phyloP scores from a whole-genome alignment of 371 early-diverging fungal genomes.

The Rhizopus arrhizus region DNA sequence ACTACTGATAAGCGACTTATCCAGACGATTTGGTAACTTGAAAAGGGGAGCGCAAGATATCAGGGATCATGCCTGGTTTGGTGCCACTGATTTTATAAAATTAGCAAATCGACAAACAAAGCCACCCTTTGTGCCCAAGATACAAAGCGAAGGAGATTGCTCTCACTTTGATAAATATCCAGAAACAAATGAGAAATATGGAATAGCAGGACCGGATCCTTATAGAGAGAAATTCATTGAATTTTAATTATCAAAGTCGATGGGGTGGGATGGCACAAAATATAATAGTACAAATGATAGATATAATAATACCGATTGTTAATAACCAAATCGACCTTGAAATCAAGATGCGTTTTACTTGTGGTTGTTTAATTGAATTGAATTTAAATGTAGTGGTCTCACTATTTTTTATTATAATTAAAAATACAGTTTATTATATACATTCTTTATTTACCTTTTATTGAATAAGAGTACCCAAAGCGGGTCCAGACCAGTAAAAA shows the following conservation, averaged over 20 bases:
- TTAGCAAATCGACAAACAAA: constrained; percentile 53
- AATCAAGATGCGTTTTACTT: constrained; percentile 42
- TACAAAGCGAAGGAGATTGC: constrained; percentile 83
- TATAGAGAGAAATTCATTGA: constrained; percentile 39
- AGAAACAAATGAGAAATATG: constrained; percentile 69
- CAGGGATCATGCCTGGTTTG: constrained; percentile 89
- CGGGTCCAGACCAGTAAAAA: constrained; percentile 52
- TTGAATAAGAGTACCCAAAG: constrained; percentile 51
- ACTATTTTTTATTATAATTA: constrained; percentile 24
- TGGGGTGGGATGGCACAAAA: constrained; percentile 49
- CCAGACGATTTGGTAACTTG: constrained; percentile 91
- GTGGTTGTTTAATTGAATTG: constrained; percentile 46
- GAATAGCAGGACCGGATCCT: constrained; percentile 38
- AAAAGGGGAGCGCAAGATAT: constrained; percentile 86
- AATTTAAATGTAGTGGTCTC: constrained; percentile 54
- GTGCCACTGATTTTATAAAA: constrained; percentile 77
- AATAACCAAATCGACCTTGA: constrained; percentile 50
- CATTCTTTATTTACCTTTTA: constrained; percentile 37
- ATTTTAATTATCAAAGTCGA: constrained; percentile 38
- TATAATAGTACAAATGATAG: constrained; percentile 41
- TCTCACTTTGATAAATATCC: constrained; percentile 92
- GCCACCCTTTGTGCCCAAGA: constrained; percentile 88
- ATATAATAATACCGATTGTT: constrained; percentile 26
- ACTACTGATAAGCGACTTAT: constrained; percentile 87
- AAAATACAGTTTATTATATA: not conserved